Conservation (phyloP, 495 filamentous ascomycete genomes). For the Xylaria scruposa region DNA sequence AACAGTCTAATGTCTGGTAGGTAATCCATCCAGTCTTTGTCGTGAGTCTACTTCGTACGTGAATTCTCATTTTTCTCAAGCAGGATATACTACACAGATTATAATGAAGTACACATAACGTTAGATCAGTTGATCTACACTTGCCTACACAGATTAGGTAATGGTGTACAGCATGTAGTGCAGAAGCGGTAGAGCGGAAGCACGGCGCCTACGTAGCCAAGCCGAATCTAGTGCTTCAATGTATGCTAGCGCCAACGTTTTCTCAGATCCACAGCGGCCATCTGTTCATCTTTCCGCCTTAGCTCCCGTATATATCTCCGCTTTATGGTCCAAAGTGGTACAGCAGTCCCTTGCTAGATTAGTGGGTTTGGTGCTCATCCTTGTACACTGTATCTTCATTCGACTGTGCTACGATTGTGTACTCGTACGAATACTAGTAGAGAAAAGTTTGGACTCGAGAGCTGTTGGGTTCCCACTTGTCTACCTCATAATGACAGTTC, state of each 20-base stretch:
- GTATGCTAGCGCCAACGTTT: slow-evolving; percentile 24
- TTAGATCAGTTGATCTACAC: not conserved
- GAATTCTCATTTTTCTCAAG: no score
- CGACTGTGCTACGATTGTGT: not conserved
- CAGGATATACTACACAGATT: no score
- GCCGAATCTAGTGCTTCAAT: not conserved
- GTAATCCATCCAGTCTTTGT: not conserved
- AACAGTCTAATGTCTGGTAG: not conserved
- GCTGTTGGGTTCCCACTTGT: not conserved
- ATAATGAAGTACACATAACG: no score
- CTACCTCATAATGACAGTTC: not conserved
- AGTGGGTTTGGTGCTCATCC: not conserved
- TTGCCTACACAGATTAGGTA: not conserved
- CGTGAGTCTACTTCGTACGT: not conserved
- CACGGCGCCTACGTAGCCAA: slow-evolving; percentile 14
- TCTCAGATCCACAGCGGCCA: not conserved
- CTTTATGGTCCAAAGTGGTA: not conserved
- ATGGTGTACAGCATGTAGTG: not conserved
- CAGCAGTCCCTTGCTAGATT: not conserved
- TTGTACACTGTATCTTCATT: not conserved
- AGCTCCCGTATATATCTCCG: slow-evolving; percentile 20
- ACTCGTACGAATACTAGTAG: not conserved
- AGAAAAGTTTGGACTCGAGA: not conserved
- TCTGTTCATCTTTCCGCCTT: slow-evolving; percentile 9
- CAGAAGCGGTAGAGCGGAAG: slow-evolving; percentile 15